Evolutionary conservation across 1,139 yeast species (phyloP).

Genomic region (Yamadazyma dushanensis): DNA sequence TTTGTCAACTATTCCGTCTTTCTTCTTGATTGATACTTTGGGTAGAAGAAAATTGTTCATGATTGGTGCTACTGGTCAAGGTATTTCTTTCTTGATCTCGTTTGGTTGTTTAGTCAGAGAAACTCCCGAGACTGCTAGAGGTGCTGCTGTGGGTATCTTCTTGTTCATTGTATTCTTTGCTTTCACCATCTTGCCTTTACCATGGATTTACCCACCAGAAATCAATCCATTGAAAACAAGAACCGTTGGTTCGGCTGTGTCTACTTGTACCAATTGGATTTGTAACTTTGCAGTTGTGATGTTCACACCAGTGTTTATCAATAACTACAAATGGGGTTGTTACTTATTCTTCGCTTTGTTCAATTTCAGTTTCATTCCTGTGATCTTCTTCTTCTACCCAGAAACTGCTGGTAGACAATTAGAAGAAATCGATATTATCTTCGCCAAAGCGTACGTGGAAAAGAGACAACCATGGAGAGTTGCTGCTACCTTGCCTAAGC

Average conservation of each 20-base stretch:
- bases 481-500: conserved; percentile 51
- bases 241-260: conserved; percentile 54
- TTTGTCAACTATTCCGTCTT: conserved; percentile 61
- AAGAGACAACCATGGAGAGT: conserved; percentile 50
- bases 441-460: conserved; percentile 47
- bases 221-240: conserved; percentile 62
- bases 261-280: conserved; percentile 50
- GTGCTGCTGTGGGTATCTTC: conserved; percentile 56
- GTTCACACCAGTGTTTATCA: conserved; percentile 48
- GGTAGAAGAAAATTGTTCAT: conserved; percentile 65
- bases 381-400: conserved; percentile 48
- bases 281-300: conserved; percentile 48
- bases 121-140: conserved; percentile 37
- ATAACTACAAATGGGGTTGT: conserved; percentile 40
- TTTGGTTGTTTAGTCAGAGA: conserved; percentile 42
- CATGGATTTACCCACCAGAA: conserved; percentile 65
- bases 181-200: conserved; percentile 56
- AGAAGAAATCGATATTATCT: conserved; percentile 48
- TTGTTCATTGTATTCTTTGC: conserved; percentile 56
- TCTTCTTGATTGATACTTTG: conserved; percentile 60
- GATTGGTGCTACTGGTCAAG: conserved; percentile 52
- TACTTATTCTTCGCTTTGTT: conserved; percentile 45
- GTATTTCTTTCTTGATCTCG: conserved; percentile 38
- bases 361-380: conserved; percentile 40
- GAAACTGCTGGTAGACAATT: conserved; percentile 50